phyloP scores from a whole-genome alignment of 805 yeast species.

The Isabelozyma pseudorhagii region DNA sequence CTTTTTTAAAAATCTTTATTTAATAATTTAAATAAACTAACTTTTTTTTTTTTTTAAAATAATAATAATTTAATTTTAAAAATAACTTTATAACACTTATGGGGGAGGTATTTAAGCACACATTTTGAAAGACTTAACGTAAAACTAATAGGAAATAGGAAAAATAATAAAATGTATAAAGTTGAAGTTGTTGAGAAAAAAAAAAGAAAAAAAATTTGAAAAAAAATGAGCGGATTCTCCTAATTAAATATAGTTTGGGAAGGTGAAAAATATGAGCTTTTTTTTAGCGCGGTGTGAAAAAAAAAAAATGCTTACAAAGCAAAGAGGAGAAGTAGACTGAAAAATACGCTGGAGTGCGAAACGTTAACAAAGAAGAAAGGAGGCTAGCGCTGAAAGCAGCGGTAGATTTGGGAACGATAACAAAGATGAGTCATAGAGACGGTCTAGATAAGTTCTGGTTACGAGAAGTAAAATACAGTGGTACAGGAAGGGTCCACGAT shows the following conservation, averaged over 20 bases:
- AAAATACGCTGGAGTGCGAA: neutral
- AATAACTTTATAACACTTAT: constrained; percentile 7
- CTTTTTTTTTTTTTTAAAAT: constrained; percentile 1
- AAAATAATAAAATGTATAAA: constrained; percentile 5
- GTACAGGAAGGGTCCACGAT: neutral
- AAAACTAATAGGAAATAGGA: constrained; percentile 4
- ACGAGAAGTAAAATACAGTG: neutral
- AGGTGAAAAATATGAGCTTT: neutral
- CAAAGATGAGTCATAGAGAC: neutral
- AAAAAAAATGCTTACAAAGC: neutral
- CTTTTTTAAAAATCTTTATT: constrained; percentile 13
- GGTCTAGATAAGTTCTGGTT: neutral
- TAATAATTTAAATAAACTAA: constrained; percentile 11
- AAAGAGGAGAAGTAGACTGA: neutral
- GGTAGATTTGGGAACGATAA: neutral
- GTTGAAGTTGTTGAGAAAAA: constrained; percentile 7
- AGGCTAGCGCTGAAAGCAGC: neutral
- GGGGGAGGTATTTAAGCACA: constrained; percentile 31
- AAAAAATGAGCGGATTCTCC: neutral
- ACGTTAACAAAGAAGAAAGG: neutral
- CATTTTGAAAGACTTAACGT: constrained; percentile 17
- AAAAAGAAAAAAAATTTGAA: constrained; percentile 4
- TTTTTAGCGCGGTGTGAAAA: neutral
- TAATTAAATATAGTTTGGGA: neutral
- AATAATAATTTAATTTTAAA: constrained; percentile 1